Conservation (phyloP, 345 rosid genomes). For the Corchorus olitorius region DNA sequence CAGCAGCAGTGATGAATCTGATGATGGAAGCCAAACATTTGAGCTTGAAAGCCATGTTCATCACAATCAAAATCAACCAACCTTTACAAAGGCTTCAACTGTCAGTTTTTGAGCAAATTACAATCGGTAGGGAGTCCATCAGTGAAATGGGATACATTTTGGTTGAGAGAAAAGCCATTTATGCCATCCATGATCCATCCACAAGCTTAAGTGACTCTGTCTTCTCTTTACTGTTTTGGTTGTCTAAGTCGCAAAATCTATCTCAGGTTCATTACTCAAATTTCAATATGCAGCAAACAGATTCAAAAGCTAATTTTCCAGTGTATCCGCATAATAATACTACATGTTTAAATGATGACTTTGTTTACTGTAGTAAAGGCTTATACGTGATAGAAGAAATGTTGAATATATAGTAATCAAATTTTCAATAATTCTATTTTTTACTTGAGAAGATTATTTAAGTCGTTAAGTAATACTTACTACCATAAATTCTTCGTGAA, state of each 20-base stretch:
- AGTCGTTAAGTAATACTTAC: too few species aligned
- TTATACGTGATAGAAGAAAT: too few species aligned
- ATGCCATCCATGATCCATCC: not conserved
- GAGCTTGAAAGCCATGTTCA: not conserved
- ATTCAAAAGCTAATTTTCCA: too few species aligned
- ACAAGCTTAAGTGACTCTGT: not conserved
- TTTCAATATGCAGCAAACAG: too few species aligned
- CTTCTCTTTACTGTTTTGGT: not conserved
- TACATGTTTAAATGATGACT: too few species aligned
- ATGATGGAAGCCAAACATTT: not conserved
- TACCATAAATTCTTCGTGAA: too few species aligned
- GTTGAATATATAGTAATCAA: too few species aligned
- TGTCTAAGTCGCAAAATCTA: not conserved
- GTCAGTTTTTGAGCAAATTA: not conserved
- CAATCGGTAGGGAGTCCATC: not conserved
- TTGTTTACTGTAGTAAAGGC: too few species aligned
- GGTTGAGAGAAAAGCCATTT: not conserved
- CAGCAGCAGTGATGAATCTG: not conserved
- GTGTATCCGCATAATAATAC: too few species aligned
- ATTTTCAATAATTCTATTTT: too few species aligned
- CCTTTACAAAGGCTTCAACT: not conserved
- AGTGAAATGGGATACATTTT: not conserved
- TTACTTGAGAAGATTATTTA: too few species aligned
- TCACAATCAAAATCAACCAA: not conserved
- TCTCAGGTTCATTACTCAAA: too few species aligned